Conservation (phyloP, 768 basidiomycete genomes). For the Leucogyrophana mollusca region DNA sequence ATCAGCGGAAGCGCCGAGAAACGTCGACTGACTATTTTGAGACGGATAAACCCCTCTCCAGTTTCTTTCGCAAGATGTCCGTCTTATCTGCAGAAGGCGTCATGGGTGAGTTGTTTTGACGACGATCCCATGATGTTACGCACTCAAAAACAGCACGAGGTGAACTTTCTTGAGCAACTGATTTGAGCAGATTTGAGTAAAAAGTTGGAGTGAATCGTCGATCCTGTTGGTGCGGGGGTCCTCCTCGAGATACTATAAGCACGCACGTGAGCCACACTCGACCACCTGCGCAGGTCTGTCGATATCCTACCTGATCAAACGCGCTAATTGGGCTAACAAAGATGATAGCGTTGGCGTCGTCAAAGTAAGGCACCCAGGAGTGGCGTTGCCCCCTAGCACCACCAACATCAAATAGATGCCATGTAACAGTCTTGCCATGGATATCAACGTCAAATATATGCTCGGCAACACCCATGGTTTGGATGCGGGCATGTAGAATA, state of each 20-base stretch:
- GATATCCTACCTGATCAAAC: conserved; percentile 61
- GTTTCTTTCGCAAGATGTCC: conserved; percentile 71
- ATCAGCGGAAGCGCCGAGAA: not conserved
- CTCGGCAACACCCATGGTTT: conserved; percentile 87
- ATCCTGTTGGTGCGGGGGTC: conserved; percentile 84
- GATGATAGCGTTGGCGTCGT: conserved; percentile 78
- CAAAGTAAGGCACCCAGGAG: conserved; percentile 66
- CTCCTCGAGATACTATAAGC: conserved; percentile 74
- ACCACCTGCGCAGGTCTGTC: not conserved
- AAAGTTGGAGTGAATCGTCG: conserved; percentile 85
- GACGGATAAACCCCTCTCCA: conserved; percentile 67
- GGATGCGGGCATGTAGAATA: conserved; percentile 85
- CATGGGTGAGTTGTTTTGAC: not conserved
- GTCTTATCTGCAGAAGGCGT: conserved; percentile 57
- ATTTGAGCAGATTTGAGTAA: conserved; percentile 84
- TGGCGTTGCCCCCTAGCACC: conserved; percentile 72
- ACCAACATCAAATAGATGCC: conserved; percentile 73
- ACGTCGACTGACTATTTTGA: conserved; percentile 67
- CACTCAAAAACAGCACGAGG: conserved; percentile 58
- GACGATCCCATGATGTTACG: conserved; percentile 16
- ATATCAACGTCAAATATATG: conserved; percentile 81
- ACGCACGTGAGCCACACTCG: conserved; percentile 2
- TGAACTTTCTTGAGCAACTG: conserved; percentile 71
- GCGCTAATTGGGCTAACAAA: conserved; percentile 79
- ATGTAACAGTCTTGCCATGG: conserved; percentile 73